These are phyloP conservation scores for Solanum boliviense DNA, from an alignment of 257 asterid species.

Conservation along the genomic window DNA sequence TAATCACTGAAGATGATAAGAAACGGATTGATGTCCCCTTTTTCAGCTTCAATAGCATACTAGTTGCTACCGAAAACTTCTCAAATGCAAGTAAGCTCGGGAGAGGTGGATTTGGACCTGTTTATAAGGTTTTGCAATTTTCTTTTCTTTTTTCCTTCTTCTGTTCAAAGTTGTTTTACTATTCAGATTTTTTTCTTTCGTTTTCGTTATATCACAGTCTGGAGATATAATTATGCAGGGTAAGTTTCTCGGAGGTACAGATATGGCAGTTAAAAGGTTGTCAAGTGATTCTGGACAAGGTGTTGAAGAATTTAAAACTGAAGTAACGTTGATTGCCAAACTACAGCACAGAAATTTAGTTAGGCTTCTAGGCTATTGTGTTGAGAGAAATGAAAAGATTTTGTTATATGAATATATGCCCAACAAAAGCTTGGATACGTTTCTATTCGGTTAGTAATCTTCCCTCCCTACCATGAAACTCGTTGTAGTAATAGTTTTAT, in stretches of 20 bases:
- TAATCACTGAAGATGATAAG: constrained; percentile 21
- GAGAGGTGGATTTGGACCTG: constrained; percentile 60
- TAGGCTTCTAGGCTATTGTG: constrained; percentile 34
- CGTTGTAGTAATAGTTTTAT: not conserved
- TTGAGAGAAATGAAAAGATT: constrained; percentile 22
- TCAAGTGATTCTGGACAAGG: constrained; percentile 28
- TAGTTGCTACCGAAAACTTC: constrained; percentile 38
- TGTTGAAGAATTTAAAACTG: constrained; percentile 28
- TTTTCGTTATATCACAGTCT: not conserved
- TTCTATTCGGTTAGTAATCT: constrained; percentile 23
- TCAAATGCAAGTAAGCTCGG: constrained; percentile 45
- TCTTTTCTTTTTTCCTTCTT: not conserved
- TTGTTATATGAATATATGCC: constrained; percentile 35
- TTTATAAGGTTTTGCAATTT: constrained; percentile 29
- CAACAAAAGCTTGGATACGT: constrained; percentile 31
- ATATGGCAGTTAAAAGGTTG: constrained; percentile 38
- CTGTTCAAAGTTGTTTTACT: not conserved
- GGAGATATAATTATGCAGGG: constrained; percentile 9
- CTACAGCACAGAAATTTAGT: constrained; percentile 42
- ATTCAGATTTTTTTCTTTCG: not conserved
- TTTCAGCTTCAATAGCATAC: constrained; percentile 21
- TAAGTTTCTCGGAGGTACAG: constrained; percentile 19
- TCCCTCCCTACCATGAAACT: not conserved
- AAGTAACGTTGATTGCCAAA: constrained; percentile 28
- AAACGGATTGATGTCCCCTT: constrained; percentile 24